phyloP scores from a whole-genome alignment of 1,284 basidiomycete species.

The Apiotrichum siamense region DNA sequence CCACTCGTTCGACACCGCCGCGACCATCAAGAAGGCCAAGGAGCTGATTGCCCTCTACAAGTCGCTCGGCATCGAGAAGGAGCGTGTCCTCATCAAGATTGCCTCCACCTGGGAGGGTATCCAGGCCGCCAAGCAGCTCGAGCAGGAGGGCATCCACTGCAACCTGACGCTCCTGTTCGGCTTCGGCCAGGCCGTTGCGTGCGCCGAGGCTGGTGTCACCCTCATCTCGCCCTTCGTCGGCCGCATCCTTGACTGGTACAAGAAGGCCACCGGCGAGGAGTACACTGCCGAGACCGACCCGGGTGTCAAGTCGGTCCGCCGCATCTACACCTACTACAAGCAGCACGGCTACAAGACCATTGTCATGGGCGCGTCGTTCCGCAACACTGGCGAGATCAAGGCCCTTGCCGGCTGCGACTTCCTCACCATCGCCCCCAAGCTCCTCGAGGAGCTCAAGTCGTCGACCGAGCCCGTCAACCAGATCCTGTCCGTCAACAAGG shows the following conservation, averaged over 20 bases:
- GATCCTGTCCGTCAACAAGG: constrained; percentile 67
- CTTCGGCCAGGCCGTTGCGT: constrained; percentile 96
- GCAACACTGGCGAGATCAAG: constrained; percentile 89
- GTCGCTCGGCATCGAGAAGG: constrained; percentile 80
- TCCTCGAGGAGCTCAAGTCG: constrained; percentile 88
- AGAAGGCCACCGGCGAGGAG: constrained; percentile 73
- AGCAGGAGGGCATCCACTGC: constrained; percentile 92
- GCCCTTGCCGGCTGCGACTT: constrained; percentile 93
- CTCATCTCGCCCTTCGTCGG: constrained; percentile 99
- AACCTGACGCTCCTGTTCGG: constrained; percentile 99
- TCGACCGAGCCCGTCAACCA: constrained; percentile 71
- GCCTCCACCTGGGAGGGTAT: constrained; percentile 99
- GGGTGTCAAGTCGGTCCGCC: constrained; percentile 92
- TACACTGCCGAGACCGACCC: constrained; percentile 84
- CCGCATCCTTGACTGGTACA: constrained; percentile 95
- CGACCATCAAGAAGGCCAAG: constrained; percentile 60
- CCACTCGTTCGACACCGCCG: constrained; percentile 74
- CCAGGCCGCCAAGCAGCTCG: constrained; percentile 94
- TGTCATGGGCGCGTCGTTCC: constrained; percentile 99
- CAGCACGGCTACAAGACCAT: constrained; percentile 97
- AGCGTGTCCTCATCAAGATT: constrained; percentile 97
- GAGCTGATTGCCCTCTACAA: constrained; percentile 93
- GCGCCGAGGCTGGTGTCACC: constrained; percentile 95
- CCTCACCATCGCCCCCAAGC: constrained; percentile 85
- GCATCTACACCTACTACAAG: constrained; percentile 95